Evolutionary conservation across 225 moss, liverwort and hornwort genomes (phyloP), one percentile per base, ranked within the genome.

Genomic region (Neckera pumila): DNA sequence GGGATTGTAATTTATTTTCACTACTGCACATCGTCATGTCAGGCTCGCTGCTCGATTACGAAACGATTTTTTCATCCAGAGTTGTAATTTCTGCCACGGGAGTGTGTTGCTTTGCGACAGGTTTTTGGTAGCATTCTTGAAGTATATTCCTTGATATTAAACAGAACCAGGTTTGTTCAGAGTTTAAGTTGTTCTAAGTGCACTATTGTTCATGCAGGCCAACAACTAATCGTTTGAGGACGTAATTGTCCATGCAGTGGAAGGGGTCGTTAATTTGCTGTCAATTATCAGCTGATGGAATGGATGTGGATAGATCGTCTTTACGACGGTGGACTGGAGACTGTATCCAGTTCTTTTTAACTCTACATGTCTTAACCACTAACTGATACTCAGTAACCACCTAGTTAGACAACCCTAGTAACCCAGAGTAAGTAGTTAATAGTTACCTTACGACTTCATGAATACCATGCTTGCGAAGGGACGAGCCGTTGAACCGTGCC

Each of bases 311-410:
- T n/a, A 76, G 14, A 54, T 87, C 34, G 49, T 62, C 82, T 54
- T 74, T 23, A n/a, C 56, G 13, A 72, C 11, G 38, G 60, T 72
- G 71, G 17, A 20, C 36, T 81, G 60, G 80, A 81, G n/a, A 45
- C 20, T 57, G 30, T 59, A n/a, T n/a, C 47, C 47, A 80, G 47
- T 73, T 65, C 56, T 31, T n/a, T 34, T 33, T 40, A 25, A 36
- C 43, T 84, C 70, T 40, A 30, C 56, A 58, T 86, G 89, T 71
- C 80, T 76, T 82, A 86, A 64, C 88, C 85, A 76, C 78, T 83
- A 82, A 90, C 78, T 72, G 85, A 79, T 82, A 80, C 38, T 80
- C 62, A 22, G 33, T 81, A 89, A 91, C 85, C 81, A 91, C 87
- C 70, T 71, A 20, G 63, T 43, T 49, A 80, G 40, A 79, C 59